Base-by-base conservation (phyloP, 2,329 filamentous ascomycete genomes). In the Penicillium sp. region DNA sequence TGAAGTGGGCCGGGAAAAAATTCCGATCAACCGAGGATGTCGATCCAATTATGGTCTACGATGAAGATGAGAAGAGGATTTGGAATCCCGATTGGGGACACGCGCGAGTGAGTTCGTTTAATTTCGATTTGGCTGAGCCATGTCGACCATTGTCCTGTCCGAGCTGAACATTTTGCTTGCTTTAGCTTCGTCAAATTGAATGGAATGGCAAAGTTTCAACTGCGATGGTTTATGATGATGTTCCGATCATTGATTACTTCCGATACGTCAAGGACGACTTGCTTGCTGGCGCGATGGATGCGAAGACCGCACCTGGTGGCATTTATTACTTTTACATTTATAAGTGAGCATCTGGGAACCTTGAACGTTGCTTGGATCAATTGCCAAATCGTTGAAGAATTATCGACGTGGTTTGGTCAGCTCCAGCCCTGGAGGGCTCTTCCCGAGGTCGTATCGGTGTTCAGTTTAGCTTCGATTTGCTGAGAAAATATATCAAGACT, bases 161-260 rank as follows among this genome's bases (percentile, higher is more conserved):
- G 14, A n/a, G n/a, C 34, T 36, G 13, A 36, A 14, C 34, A n/a
- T 3, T 14, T 32, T 5, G 6, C 50, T 51, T 45, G 2, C 1
- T 48, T 16, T 36, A 61, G 55, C 44, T 61, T 18, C 54, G 58
- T 14, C 54, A 60, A 32, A 44, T 63, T 16, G 57, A 64, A n/a
- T 62, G 48, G 40, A 47, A 62, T 1, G 55, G 54, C 9, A 43
- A 46, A 4, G 9, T 60, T 4, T 61, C 61, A 3, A 58, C 57
- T 11, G 57, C 59, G 4, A 61, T 65, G 59, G 46, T 65, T 7
- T 61, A 65, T 21, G 57, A 61, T 43, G 42, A 59, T 9, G 44
- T 50, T n/a, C 57, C 62, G 3, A 59, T 64, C 21, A 61, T 65
- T 38, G 63, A 65, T 45, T 56, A 65, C 22, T 64, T 64, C 48